Base-by-base conservation (phyloP, 2,329 filamentous ascomycete species). In the Capronia americana region DNA sequence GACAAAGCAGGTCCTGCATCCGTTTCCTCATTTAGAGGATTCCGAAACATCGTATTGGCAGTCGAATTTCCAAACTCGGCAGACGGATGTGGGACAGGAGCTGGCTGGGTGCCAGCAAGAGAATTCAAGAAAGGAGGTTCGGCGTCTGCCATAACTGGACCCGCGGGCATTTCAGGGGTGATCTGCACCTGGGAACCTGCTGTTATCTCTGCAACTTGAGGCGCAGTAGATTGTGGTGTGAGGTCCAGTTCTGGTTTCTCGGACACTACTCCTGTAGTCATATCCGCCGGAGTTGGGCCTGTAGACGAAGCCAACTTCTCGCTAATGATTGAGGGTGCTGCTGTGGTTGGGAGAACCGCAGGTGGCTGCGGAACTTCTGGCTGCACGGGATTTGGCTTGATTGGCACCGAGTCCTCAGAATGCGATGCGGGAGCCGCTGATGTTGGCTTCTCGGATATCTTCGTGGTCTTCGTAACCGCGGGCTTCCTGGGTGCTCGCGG, bases 401-500 rank as follows among this genome's bases (percentile, higher is more conserved):
- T 68, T 63, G 38, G 59, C 17, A 58, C 58, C n/a, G n/a, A 28
- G 5, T 53, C 10, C 1, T 53, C 67, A n/a, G n/a, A 28, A 12
- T n/a, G 14, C 11, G 58, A 14, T 5, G 30, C 32, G 10, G 30
- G 30, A 17, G 30, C 11, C 48, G 57, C 53, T 8, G 57, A 48
- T n/a, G 65, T 10, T 38, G 70, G 70, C 4, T 54, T 30, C 34
- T 66, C 63, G 30, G 71, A 58, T 41, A 66, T 69, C 61, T 63
- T 69, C 1, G 57, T 41, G 32, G 64, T 44, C 51, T 75, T 78
- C 1, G 72, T 62, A 8, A 74, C 67, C 20, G 72, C 63, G 1
- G 75, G 61, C 69, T 79, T 82, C 63, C 76, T 77, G 0, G 76
- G 69, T 2, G 74, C 73, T 28, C 72, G 73, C 1, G 72, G 55